Conservation (phyloP, 768 basidiomycete genomes). For the Phaffia tasmanica region DNA sequence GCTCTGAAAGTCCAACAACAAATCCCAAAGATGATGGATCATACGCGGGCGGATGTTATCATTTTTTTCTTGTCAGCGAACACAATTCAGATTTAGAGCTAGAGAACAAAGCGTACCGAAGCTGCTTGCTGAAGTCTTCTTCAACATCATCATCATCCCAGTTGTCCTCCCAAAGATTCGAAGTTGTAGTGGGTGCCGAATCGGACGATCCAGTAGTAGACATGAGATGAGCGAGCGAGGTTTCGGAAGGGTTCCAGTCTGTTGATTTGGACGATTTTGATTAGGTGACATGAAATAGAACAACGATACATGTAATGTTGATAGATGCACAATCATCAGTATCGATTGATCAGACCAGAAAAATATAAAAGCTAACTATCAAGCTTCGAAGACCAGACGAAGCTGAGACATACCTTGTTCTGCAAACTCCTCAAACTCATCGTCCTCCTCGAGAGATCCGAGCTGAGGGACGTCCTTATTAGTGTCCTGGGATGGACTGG, state of each 20-base stretch:
- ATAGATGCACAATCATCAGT: conserved; percentile 43
- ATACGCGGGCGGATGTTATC: not conserved
- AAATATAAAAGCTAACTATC: not conserved
- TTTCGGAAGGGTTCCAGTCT: conserved; percentile 28
- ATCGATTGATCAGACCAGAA: conserved; percentile 44
- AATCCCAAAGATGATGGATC: not conserved
- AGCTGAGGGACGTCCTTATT: conserved; percentile 50
- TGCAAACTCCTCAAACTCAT: conserved; percentile 59
- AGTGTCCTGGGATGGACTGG: not conserved
- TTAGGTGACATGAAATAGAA: not conserved
- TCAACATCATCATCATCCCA: conserved; percentile 99
- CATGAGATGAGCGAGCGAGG: conserved; percentile 30
- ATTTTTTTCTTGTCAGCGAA: not conserved
- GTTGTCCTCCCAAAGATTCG: conserved; percentile 98
- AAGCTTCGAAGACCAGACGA: not conserved
- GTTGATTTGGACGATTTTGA: too few species aligned
- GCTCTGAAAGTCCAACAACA: conserved; percentile 1
- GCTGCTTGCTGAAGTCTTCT: conserved; percentile 89
- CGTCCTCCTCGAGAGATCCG: conserved; percentile 89
- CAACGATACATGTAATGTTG: not conserved
- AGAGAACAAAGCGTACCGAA: conserved; percentile 55
- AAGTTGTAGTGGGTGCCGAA: conserved; percentile 64
- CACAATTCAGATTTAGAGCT: not conserved
- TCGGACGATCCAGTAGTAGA: conserved; percentile 57
- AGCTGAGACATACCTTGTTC: conserved; percentile 31